Percentiles rank a stretch among this genome's conserved stretches.
phyloP scores from a whole-genome alignment of 371 early-diverging fungal species.

The Circinella minor region DNA sequence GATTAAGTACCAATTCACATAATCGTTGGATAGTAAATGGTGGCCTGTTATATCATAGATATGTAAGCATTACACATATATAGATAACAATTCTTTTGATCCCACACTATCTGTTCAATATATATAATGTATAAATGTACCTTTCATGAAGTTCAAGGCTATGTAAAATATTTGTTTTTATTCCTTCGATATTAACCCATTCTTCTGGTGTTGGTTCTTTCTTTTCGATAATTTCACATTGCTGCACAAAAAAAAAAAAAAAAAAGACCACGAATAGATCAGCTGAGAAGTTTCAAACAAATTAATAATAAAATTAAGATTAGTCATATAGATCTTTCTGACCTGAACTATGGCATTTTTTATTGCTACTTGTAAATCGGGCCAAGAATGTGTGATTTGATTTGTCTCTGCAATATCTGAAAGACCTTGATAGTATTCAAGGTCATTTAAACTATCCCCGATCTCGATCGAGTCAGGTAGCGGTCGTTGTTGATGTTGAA shows the following conservation, averaged over 20 bases:
- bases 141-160: conserved; percentile 33
- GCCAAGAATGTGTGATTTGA: conserved; percentile 5
- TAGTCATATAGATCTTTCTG: background rate
- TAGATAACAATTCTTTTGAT: background rate
- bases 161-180: conserved; percentile 32
- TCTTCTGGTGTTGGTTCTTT: conserved; percentile 20
- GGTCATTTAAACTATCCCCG: conserved; percentile 1
- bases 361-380: conserved; percentile 10
- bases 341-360: conserved; percentile 10
- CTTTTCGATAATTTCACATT: conserved; percentile 34
- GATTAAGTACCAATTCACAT: conserved; percentile 56
- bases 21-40: conserved; percentile 67
- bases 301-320: conserved; percentile 1
- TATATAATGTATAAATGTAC: conserved; percentile 24
- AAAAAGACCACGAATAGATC: background rate
- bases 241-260: conserved; percentile 17
- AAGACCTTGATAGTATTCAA: conserved; percentile 7
- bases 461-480: conserved; percentile 12
- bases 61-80: background rate
- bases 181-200: conserved; percentile 22
- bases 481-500: background rate
- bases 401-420: conserved; percentile 3
- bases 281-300: too few relatives aligned
- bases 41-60: conserved; percentile 26
- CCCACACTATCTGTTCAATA: background rate